Percentiles rank a stretch among this genome's conserved stretches.
Evolutionary conservation across 345 rosid species (phyloP).

Genomic region (Dipteronia sinensis): DNA sequence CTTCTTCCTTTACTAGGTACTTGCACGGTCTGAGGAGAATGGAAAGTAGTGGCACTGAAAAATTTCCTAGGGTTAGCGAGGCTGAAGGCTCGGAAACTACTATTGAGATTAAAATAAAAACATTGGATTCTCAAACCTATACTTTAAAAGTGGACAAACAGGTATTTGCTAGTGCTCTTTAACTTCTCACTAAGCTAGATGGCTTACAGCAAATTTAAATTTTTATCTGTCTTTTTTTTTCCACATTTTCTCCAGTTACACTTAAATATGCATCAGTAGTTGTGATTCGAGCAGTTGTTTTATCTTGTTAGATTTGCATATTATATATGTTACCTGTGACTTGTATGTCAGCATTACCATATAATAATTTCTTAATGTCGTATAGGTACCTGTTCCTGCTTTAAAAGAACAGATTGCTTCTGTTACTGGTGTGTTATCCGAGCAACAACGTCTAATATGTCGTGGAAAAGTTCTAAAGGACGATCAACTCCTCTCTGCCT

Average conservation of each 20-base stretch:
- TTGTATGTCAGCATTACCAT: neutral
- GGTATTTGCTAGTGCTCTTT: conserved; percentile 36
- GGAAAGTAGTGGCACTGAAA: conserved; percentile 49
- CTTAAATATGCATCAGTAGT: neutral
- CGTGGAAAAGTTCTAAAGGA: conserved; percentile 84
- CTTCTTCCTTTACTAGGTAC: conserved; percentile 26
- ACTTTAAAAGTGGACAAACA: conserved; percentile 76
- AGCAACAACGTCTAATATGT: conserved; percentile 77
- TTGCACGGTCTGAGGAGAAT: conserved; percentile 37
- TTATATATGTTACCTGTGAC: neutral
- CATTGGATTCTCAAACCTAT: conserved; percentile 73
- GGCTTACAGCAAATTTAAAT: neutral
- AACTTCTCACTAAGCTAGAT: neutral
- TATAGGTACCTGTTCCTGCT: conserved; percentile 77
- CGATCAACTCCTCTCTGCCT: conserved; percentile 81
- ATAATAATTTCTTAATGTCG: conserved; percentile 14
- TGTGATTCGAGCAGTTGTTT: neutral
- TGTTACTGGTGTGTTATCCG: conserved; percentile 69
- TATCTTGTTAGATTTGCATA: neutral
- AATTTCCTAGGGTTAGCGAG: conserved; percentile 32
- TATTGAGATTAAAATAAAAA: conserved; percentile 73
- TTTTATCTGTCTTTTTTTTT: neutral
- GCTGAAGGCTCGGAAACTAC: conserved; percentile 52
- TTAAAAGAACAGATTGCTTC: conserved; percentile 80
- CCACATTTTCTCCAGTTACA: neutral